Conservation (phyloP, 164 flowering plant genomes). For the Echeveria elegans region DNA sequence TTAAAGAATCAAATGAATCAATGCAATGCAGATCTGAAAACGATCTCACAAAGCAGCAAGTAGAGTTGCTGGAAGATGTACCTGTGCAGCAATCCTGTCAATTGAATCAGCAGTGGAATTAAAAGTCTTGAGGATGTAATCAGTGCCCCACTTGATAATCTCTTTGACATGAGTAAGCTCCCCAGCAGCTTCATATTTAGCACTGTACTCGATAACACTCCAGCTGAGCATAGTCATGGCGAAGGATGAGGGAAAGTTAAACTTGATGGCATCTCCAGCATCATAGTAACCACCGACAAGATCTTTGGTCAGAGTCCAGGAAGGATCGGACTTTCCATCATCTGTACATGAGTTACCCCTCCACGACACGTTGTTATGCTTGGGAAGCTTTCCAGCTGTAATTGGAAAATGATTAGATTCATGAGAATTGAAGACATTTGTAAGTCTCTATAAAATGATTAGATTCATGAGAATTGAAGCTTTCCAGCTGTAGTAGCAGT, state of each 20-base stretch:
- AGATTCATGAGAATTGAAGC: too few species aligned
- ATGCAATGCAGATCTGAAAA: not conserved
- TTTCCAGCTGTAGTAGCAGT: too few species aligned
- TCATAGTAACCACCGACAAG: conserved; percentile 91
- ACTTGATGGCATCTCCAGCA: conserved; percentile 95
- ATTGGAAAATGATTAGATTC: too few species aligned
- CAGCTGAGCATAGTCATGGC: conserved; percentile 93
- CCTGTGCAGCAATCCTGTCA: conserved; percentile 56
- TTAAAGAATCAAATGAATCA: not conserved
- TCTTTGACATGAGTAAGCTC: conserved; percentile 86
- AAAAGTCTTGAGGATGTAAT: conserved; percentile 87
- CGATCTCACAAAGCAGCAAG: not conserved
- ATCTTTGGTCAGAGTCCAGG: conserved; percentile 33
- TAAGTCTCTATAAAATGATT: too few species aligned
- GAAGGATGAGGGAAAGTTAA: conserved; percentile 75
- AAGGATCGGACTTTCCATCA: conserved; percentile 49
- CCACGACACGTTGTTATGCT: conserved; percentile 82
- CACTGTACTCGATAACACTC: conserved; percentile 93
- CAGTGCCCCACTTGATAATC: conserved; percentile 85
- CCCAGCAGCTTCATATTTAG: conserved; percentile 82
- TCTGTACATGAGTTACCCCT: conserved; percentile 67
- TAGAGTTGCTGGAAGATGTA: conserved; percentile 10
- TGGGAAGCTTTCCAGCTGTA: conserved; percentile 83
- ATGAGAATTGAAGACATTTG: too few species aligned
- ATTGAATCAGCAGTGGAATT: conserved; percentile 70